A percentile compares a stretch with the other conserved stretches of the same genome.
phyloP scores from a whole-genome alignment of 352 stramenopile genomes.

The Pythium folliculosum region DNA sequence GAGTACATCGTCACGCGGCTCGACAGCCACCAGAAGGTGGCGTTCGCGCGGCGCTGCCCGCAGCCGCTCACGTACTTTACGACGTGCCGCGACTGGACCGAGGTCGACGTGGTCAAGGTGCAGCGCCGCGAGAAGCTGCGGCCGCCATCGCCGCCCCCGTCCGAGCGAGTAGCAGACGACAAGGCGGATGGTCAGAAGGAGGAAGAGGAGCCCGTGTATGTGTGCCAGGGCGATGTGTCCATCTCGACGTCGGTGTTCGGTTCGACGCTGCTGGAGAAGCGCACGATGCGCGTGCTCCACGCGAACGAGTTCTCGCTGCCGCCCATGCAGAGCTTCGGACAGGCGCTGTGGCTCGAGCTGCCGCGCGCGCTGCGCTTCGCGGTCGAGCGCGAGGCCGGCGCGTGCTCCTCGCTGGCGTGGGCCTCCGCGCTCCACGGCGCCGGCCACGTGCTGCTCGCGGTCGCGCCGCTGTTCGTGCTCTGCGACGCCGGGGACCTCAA shows the following conservation, averaged over 20 bases:
- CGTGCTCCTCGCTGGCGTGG: slow-evolving; percentile 31
- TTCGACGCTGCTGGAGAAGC: slow-evolving; percentile 84
- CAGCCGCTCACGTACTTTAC: slow-evolving; percentile 89
- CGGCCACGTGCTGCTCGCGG: slow-evolving; percentile 90
- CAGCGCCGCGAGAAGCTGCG: slow-evolving; percentile 26
- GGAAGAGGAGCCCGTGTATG: slow-evolving; percentile 25
- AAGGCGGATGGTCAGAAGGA: background rate
- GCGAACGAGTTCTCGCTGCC: slow-evolving; percentile 94
- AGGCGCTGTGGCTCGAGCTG: slow-evolving; percentile 95
- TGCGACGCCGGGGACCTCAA: slow-evolving; percentile 84
- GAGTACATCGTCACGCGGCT: slow-evolving; percentile 91
- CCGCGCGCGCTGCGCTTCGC: slow-evolving; percentile 45
- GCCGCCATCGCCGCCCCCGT: slow-evolving; percentile 9
- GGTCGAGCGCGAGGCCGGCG: slow-evolving; percentile 34
- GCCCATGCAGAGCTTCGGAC: slow-evolving; percentile 93
- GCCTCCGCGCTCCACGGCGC: slow-evolving; percentile 73
- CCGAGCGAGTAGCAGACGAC: background rate
- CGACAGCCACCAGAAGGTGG: slow-evolving; percentile 68
- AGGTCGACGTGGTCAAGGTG: slow-evolving; percentile 85
- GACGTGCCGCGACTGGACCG: slow-evolving; percentile 79
- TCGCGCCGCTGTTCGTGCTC: slow-evolving; percentile 93
- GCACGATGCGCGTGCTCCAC: slow-evolving; percentile 72
- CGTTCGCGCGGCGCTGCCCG: slow-evolving; percentile 61
- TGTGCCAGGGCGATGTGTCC: slow-evolving; percentile 75
- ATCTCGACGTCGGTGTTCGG: slow-evolving; percentile 83